A percentile compares a stretch with the other conserved stretches of the same genome.
phyloP scores from a whole-genome alignment of 129 eudicot species.

The Tanacetum coccineum region DNA sequence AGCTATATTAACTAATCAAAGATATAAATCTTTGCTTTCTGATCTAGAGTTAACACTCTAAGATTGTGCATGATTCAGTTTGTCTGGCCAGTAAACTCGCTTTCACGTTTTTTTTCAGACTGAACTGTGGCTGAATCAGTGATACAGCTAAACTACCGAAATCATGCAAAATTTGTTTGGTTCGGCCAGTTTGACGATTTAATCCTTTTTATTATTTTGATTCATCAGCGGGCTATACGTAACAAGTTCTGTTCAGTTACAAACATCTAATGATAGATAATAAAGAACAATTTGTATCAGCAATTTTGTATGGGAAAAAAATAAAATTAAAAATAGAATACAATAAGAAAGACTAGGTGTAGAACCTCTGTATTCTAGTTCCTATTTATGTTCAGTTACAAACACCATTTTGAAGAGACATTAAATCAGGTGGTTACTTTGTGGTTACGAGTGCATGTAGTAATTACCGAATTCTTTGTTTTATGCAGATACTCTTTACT shows the following conservation, averaged over 20 bases:
- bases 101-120: neutral
- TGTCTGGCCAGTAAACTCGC: neutral
- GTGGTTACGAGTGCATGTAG: neutral
- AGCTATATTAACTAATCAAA: no score
- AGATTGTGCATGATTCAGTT: neutral
- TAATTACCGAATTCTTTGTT: no score
- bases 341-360: neutral
- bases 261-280: neutral
- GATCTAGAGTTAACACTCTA: slow-evolving; percentile 7
- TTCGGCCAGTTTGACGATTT: neutral
- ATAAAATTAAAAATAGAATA: no score
- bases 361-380: neutral
- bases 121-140: neutral
- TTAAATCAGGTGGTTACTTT: slow-evolving; percentile 3
- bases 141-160: neutral
- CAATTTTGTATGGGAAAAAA: no score
- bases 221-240: neutral
- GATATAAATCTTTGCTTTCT: no score
- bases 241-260: neutral
- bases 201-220: neutral
- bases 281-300: no score
- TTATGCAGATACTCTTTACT: slow-evolving; percentile 81
- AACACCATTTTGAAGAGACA: neutral
- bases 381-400: neutral
- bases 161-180: neutral